Conservation (phyloP, 1,284 basidiomycete genomes). For the Meripilus lineatus region DNA sequence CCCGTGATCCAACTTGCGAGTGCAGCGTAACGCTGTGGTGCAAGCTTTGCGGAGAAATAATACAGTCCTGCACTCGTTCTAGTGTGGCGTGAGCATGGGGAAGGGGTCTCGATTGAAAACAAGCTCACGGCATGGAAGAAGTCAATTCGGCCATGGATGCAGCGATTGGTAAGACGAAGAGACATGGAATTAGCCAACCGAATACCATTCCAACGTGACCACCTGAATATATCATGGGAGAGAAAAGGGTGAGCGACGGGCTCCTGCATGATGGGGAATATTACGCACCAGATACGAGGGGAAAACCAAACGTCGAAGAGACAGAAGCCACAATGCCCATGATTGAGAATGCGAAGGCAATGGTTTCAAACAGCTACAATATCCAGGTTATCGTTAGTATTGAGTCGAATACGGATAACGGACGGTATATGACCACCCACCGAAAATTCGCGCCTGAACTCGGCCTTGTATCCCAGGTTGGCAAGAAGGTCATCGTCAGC, state of each 20-base stretch:
- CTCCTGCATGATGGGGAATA: neutral
- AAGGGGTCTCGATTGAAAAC: neutral
- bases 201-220: constrained; percentile 76
- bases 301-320: constrained; percentile 61
- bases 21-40: constrained; percentile 51
- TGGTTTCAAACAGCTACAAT: constrained; percentile 52
- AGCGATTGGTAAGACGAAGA: constrained; percentile 65
- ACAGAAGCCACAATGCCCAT: constrained; percentile 73
- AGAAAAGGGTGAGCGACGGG: neutral
- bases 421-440: constrained; percentile 34
- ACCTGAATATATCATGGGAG: constrained; percentile 30
- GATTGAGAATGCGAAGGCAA: constrained; percentile 69
- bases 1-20: constrained; percentile 73
- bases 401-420: neutral
- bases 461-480: constrained; percentile 66
- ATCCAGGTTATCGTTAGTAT: neutral
- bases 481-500: constrained; percentile 54
- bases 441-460: constrained; percentile 75
- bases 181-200: constrained; percentile 70
- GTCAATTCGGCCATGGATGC: constrained; percentile 69
- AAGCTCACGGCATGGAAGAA: constrained; percentile 67
- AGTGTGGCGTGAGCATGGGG: neutral
- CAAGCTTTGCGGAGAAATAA: constrained; percentile 70
- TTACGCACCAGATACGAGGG: constrained; percentile 48
- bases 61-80: constrained; percentile 55